These are phyloP conservation scores for Amaranthus tricolor DNA, from an alignment of 179 eudicot genomes.

Conservation along the genomic window DNA sequence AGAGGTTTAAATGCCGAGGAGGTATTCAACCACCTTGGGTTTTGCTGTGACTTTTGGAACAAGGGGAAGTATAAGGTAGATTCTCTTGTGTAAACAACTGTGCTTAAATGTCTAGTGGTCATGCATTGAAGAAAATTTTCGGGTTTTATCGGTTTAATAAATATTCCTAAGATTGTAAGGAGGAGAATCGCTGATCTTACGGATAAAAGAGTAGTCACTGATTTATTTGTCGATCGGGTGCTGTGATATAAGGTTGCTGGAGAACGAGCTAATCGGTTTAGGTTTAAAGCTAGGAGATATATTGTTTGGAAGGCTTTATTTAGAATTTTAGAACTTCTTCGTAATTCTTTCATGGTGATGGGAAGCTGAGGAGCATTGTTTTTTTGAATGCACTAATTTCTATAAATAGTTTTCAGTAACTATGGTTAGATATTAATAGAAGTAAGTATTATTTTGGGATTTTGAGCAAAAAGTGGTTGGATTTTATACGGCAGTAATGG, in stretches of 20 bases:
- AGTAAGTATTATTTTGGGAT: too few species aligned
- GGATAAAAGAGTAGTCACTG: not conserved
- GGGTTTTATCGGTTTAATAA: conserved; percentile 7
- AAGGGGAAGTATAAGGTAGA: conserved; percentile 22
- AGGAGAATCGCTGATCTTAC: not conserved
- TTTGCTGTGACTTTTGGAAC: conserved; percentile 26
- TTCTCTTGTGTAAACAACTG: conserved; percentile 12
- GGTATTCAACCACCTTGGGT: conserved; percentile 31
- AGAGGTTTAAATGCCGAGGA: conserved; percentile 18
- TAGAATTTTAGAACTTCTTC: too few species aligned
- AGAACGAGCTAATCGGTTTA: not conserved
- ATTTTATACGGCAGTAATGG: too few species aligned
- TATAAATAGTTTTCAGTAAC: too few species aligned
- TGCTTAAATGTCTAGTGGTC: conserved; percentile 6
- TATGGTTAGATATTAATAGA: too few species aligned
- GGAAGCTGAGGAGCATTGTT: not conserved
- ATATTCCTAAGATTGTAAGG: not conserved
- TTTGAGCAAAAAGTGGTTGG: too few species aligned
- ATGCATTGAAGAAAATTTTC: conserved; percentile 25
- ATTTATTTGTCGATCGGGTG: conserved; percentile 9
- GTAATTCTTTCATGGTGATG: not conserved
- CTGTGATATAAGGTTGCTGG: not conserved
- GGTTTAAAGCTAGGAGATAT: not conserved
- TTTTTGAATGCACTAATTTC: too few species aligned
- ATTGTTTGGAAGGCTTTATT: not conserved